Base-by-base conservation (phyloP, 2,329 filamentous ascomycete species). In the Zymoseptoria passerinii region DNA sequence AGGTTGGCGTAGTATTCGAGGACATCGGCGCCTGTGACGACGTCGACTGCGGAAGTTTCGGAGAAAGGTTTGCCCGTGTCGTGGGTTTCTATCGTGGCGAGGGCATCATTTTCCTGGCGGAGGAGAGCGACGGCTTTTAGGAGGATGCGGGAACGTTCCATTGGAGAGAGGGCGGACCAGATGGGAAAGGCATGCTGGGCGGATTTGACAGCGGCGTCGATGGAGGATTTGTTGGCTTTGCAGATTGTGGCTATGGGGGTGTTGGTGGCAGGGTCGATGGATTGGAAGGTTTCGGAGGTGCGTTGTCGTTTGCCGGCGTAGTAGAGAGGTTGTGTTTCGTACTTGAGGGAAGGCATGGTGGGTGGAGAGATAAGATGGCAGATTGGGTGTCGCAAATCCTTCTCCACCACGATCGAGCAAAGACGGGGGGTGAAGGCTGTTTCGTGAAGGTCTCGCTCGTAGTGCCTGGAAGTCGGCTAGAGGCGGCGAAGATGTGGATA, bases 1-100 rank as follows among this genome's bases (percentile, higher is more conserved):
- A 91, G 77, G 68, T 89, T 88, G 59, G 89, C 90, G 73, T 89
- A 95, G 77, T 91, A 95, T 72, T 94, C 90, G 60, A 95, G 80
- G 28, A 92, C 89, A 72, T 95, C 90, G 23, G 88, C 88, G 52
- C 90, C 90, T 0, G 90, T 94, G 49, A 86, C 81, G 20, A 95
- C 80, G 70, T 96, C 91, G 28, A 95, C 89, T 0, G 86, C 85
- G 55, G 86, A 89, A 2, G 91, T 95, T 75, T 95, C 90, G 3
- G 87, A 87, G 74, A 82, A 92, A 7, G 90, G 84, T 73, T 95
- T 95, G 70, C 91, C 90, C 0, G 90, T 95, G 73, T 95, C 90
- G 68, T 87, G 79, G 1, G 90, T 95, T 76, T 95, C 90, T 57
- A 90, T 78, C 58, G 80, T 81, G 54, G 90, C 90, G 49, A 95